phyloP scores from a whole-genome alignment of 116 monocot species.

The Dioscorea cayenensis region DNA sequence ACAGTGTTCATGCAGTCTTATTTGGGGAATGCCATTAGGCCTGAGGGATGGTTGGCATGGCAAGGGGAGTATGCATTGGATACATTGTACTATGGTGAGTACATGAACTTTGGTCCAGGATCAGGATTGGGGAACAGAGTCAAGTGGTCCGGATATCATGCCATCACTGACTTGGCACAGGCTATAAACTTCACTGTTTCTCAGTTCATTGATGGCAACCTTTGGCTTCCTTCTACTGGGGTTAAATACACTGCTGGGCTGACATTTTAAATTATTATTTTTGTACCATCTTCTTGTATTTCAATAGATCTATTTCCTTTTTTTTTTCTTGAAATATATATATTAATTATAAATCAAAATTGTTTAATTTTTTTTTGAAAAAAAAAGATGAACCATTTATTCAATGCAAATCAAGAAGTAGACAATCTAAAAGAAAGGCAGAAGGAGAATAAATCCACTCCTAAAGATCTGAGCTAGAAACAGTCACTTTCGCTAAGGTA shows the following conservation, averaged over 20 bases:
- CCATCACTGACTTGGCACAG: background rate
- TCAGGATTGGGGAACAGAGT: conserved; percentile 8
- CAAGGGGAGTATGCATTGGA: conserved; percentile 16
- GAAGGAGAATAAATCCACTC: too few species aligned
- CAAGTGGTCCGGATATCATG: conserved; percentile 20
- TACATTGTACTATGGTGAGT: conserved; percentile 27
- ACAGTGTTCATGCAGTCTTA: conserved; percentile 24
- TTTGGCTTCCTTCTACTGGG: conserved; percentile 7
- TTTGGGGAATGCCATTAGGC: conserved; percentile 1
- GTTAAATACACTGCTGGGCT: conserved; percentile 6
- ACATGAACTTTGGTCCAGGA: conserved; percentile 24
- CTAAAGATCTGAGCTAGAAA: too few species aligned
- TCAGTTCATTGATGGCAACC: conserved; percentile 13
- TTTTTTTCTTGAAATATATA: too few species aligned
- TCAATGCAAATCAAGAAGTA: too few species aligned
- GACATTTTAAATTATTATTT: background rate
- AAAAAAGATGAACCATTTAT: too few species aligned
- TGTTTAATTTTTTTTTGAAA: too few species aligned
- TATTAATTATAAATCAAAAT: too few species aligned
- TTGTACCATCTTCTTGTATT: too few species aligned
- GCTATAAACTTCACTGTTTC: conserved; percentile 13
- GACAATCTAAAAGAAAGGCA: too few species aligned
- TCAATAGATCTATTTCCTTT: too few species aligned
- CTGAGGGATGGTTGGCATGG: conserved; percentile 24
- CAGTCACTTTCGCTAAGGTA: too few species aligned